A percentile compares a stretch with the other conserved stretches of the same genome.
Conservation (phyloP, 768 basidiomycete genomes). For the Naganishia vishniacii region DNA sequence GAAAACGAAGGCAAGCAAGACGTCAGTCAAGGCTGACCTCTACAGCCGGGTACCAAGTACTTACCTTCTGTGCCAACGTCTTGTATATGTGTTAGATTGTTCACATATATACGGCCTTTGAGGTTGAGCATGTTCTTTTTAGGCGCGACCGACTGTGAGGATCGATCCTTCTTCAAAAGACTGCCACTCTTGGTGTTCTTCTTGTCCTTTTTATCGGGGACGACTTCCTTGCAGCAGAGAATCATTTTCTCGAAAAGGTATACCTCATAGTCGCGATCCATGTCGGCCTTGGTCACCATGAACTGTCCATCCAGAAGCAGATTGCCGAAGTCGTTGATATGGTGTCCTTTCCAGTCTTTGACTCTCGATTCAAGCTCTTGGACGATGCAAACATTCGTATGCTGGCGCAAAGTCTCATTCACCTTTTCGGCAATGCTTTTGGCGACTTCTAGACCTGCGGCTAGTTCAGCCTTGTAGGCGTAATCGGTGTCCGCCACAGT, state of each 20-base stretch:
- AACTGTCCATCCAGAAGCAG: conserved; percentile 92
- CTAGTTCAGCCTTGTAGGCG: conserved; percentile 71
- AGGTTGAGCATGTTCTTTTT: conserved; percentile 75
- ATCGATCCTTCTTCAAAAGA: conserved; percentile 66
- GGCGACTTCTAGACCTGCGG: conserved; percentile 73
- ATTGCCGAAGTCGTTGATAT: conserved; percentile 80
- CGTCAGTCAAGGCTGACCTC: conserved; percentile 27
- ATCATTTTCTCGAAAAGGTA: conserved; percentile 99
- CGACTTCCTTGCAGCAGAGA: conserved; percentile 92
- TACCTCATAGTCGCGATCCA: conserved; percentile 95
- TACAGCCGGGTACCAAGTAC: conserved; percentile 24
- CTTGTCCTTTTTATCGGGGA: conserved; percentile 60
- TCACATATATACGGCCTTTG: conserved; percentile 94
- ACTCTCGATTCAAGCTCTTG: conserved; percentile 77
- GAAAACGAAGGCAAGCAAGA: conserved; percentile 28
- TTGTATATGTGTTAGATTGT: conserved; percentile 54
- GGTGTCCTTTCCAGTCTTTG: conserved; percentile 99
- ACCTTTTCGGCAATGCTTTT: conserved; percentile 92
- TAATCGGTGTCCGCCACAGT: conserved; percentile 50
- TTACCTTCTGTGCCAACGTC: neutral
- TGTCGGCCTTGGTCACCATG: conserved; percentile 89
- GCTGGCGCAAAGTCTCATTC: conserved; percentile 87
- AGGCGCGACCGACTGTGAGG: conserved; percentile 59
- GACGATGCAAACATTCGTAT: conserved; percentile 86
- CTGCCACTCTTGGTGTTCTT: conserved; percentile 71